A percentile compares a stretch with the other conserved stretches of the same genome.
Conservation (phyloP, 2,329 filamentous ascomycete species). For the Sporothrix inflata region DNA sequence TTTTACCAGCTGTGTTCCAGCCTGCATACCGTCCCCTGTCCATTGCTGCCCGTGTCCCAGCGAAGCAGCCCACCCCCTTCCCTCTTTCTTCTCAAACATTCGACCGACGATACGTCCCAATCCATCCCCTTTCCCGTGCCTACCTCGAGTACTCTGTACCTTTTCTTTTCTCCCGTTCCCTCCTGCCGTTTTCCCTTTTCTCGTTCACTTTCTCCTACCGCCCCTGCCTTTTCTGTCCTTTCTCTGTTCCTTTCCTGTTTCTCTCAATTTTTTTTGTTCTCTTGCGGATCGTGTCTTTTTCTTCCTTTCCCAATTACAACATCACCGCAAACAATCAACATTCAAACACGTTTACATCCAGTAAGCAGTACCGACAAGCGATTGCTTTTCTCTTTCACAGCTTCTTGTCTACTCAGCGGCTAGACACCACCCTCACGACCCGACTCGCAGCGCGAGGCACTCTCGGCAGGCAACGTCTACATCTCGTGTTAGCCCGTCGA, state of each 20-base stretch:
- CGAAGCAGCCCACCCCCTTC: slow-evolving; percentile 22
- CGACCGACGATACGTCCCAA: slow-evolving; percentile 25
- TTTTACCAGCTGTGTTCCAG: slow-evolving; percentile 18
- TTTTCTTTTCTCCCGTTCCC: slow-evolving; percentile 18
- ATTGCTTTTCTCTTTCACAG: background rate
- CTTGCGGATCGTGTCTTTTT: background rate
- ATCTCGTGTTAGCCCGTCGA: background rate
- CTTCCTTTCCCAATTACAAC: background rate
- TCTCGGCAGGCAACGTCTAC: background rate
- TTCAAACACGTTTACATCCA: background rate
- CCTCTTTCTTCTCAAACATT: slow-evolving; percentile 28
- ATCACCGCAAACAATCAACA: background rate
- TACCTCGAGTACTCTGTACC: background rate
- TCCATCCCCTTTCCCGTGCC: slow-evolving; percentile 8
- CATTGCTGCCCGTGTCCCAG: slow-evolving; percentile 12
- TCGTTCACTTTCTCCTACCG: slow-evolving; percentile 25
- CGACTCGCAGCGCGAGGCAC: slow-evolving; percentile 19
- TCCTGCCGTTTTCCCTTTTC: slow-evolving; percentile 3
- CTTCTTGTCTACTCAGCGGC: background rate
- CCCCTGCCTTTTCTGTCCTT: slow-evolving; percentile 34
- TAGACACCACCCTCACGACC: background rate
- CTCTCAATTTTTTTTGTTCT: background rate
- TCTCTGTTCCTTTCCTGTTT: slow-evolving; percentile 20
- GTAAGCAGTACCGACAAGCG: background rate
- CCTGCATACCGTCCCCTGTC: slow-evolving; percentile 10